Conservation (phyloP, 2,329 filamentous ascomycete genomes). For the Rhexocercosporidium sp. region DNA sequence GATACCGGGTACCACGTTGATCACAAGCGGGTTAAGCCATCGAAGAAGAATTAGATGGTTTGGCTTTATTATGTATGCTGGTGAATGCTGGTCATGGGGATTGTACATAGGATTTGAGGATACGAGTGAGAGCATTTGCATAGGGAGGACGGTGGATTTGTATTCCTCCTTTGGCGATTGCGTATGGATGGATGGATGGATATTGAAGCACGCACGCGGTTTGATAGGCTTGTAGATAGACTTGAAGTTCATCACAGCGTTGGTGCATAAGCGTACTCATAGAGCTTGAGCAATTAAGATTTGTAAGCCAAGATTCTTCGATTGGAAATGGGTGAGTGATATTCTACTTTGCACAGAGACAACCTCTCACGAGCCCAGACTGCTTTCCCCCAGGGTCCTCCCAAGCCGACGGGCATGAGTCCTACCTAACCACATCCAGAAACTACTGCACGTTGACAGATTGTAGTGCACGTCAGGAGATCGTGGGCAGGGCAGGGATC, state of each 20-base stretch:
- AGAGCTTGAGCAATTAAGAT: background rate
- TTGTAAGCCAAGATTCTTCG: background rate
- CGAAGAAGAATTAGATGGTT: background rate
- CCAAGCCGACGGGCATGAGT: too few species aligned
- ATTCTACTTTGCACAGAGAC: background rate
- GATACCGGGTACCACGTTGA: conserved; percentile 1
- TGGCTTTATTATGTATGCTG: background rate
- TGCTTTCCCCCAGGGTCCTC: too few species aligned
- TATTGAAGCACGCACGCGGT: background rate
- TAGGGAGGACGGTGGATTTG: background rate
- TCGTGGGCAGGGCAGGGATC: too few species aligned
- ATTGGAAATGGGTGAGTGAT: background rate
- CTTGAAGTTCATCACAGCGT: background rate
- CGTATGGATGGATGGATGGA: background rate
- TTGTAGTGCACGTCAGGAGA: too few species aligned
- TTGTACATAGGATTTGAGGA: background rate
- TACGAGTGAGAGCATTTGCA: background rate
- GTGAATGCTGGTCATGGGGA: too few species aligned
- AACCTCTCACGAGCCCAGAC: background rate
- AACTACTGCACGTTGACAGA: too few species aligned
- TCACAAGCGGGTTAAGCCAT: background rate
- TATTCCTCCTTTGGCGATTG: background rate
- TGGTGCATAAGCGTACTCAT: background rate
- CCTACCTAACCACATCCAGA: too few species aligned
- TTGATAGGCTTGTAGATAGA: background rate